These are phyloP conservation scores for Fraxinus nigra DNA, from an alignment of 305 asterid genomes.

Conservation along the genomic window DNA sequence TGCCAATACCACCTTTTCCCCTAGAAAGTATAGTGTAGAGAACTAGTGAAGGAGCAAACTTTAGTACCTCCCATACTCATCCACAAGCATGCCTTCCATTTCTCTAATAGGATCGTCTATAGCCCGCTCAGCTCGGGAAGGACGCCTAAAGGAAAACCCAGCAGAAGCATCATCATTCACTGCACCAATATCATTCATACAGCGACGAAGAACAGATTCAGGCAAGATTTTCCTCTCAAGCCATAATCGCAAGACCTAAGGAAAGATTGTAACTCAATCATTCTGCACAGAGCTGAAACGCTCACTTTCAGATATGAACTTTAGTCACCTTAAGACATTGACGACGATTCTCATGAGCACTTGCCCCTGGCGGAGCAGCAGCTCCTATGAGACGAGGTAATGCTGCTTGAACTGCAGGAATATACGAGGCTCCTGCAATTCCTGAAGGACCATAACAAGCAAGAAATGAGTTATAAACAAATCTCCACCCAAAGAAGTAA, in stretches of 20 bases:
- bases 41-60: conserved; percentile 7
- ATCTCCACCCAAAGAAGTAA: neutral
- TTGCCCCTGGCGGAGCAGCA: conserved; percentile 52
- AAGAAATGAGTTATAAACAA: neutral
- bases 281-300: conserved; percentile 14
- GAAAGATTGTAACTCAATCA: conserved; percentile 27
- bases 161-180: conserved; percentile 57
- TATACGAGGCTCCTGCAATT: conserved; percentile 49
- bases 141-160: conserved; percentile 68
- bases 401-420: conserved; percentile 52
- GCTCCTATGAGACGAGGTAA: conserved; percentile 48
- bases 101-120: conserved; percentile 92
- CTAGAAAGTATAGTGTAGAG: neutral
- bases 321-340: conserved; percentile 51
- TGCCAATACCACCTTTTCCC: neutral
- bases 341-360: conserved; percentile 54
- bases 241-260: conserved; percentile 86
- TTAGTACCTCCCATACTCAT: conserved; percentile 85
- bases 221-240: conserved; percentile 87
- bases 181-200: conserved; percentile 62
- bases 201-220: conserved; percentile 66
- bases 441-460: conserved; percentile 29
- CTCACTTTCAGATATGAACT: conserved; percentile 11
- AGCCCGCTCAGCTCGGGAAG: conserved; percentile 84
- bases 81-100: conserved; percentile 92